A percentile compares a stretch with the other conserved stretches of the same genome.
Evolutionary conservation across 2,329 filamentous ascomycete genomes (phyloP).

Genomic region (Paecilomyces dactylethromorphus): DNA sequence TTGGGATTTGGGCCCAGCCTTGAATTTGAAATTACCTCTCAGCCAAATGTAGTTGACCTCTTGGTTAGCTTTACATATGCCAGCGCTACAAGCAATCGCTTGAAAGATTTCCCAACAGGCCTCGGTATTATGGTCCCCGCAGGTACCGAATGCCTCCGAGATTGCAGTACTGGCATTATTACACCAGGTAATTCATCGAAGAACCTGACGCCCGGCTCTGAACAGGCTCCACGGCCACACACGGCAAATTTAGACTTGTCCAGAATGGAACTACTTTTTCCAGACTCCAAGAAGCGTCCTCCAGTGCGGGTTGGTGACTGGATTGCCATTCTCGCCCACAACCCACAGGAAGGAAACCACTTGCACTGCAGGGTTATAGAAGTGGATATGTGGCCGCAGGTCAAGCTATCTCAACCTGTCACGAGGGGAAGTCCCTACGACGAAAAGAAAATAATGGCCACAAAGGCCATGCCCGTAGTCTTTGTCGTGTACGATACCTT

Average conservation of each 20-base stretch:
- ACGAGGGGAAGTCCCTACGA: background rate
- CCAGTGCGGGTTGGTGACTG: constrained; percentile 46
- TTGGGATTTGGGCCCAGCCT: constrained; percentile 80
- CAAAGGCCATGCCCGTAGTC: constrained; percentile 4
- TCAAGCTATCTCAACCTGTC: constrained; percentile 30
- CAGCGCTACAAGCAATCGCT: constrained; percentile 36
- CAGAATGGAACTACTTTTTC: constrained; percentile 39
- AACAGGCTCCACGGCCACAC: constrained; percentile 2
- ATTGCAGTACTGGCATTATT: constrained; percentile 6
- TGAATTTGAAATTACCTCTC: constrained; percentile 73
- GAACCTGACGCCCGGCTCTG: background rate
- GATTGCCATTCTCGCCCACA: constrained; percentile 36
- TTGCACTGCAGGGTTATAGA: constrained; percentile 47
- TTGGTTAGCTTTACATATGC: constrained; percentile 75
- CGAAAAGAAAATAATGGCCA: background rate
- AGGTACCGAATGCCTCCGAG: background rate
- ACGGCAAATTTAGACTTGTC: constrained; percentile 24
- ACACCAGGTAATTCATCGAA: background rate
- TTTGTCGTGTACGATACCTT: constrained; percentile 29
- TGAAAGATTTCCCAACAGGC: constrained; percentile 52
- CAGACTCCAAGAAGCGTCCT: constrained; percentile 13
- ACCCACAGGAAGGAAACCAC: constrained; percentile 4
- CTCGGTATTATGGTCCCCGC: constrained; percentile 49
- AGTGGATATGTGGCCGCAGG: constrained; percentile 37
- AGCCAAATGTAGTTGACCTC: constrained; percentile 78